These are phyloP conservation scores for Pyracantha coccinea DNA, from an alignment of 331 rosid genomes.

Conservation along the genomic window DNA sequence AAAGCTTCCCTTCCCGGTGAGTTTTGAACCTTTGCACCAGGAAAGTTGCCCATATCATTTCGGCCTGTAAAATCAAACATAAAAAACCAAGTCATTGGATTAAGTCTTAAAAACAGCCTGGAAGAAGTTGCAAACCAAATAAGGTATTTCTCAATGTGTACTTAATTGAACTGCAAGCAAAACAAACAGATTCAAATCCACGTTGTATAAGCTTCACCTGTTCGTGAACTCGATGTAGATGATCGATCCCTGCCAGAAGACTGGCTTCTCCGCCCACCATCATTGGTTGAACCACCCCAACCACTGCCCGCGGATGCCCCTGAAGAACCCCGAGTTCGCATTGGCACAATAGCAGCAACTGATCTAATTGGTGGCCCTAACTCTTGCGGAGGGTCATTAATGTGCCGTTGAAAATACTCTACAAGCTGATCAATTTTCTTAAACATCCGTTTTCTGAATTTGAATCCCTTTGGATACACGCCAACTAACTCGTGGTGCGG, in stretches of 20 bases:
- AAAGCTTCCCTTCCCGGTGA: conserved; percentile 87
- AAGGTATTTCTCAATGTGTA: not conserved
- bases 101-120: not conserved
- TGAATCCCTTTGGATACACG: conserved; percentile 90
- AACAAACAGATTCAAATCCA: not conserved
- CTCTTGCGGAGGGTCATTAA: conserved; percentile 74
- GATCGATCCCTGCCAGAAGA: conserved; percentile 74
- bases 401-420: conserved; percentile 71
- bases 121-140: not conserved
- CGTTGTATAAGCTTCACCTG: conserved; percentile 39
- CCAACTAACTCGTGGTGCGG: conserved; percentile 96
- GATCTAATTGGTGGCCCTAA: conserved; percentile 80
- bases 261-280: conserved; percentile 77
- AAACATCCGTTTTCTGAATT: conserved; percentile 86
- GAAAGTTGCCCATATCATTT: conserved; percentile 41
- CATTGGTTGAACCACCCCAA: conserved; percentile 74
- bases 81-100: not conserved
- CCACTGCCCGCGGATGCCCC: conserved; percentile 74
- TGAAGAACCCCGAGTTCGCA: conserved; percentile 85
- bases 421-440: conserved; percentile 92
- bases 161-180: not conserved
- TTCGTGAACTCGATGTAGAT: conserved; percentile 72
- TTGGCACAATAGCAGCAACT: conserved; percentile 95
- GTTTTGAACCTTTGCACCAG: conserved; percentile 71
- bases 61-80: conserved; percentile 40